These are phyloP conservation scores for Geotrichum phurueaensis DNA, from an alignment of 1,139 yeast genomes.

Conservation along the genomic window DNA sequence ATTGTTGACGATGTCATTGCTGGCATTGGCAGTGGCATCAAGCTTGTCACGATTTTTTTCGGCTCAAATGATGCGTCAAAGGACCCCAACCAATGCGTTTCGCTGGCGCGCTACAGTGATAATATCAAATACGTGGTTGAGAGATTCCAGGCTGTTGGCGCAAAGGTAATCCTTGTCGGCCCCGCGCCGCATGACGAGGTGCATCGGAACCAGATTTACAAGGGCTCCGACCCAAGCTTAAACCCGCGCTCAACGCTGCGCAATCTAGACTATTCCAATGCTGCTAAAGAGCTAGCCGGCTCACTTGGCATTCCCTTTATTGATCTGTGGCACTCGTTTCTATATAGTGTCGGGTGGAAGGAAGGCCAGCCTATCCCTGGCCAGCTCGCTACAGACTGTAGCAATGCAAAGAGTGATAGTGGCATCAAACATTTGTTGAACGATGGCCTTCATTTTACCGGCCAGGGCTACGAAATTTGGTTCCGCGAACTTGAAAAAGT, in stretches of 20 bases:
- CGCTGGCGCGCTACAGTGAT: slow-evolving; percentile 42
- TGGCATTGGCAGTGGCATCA: slow-evolving; percentile 12
- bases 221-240: slow-evolving; percentile 17
- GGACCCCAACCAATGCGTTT: slow-evolving; percentile 49
- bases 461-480: slow-evolving; percentile 49
- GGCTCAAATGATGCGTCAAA: slow-evolving; percentile 71
- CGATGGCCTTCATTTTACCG: slow-evolving; percentile 69
- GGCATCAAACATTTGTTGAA: slow-evolving; percentile 31
- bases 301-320: slow-evolving; percentile 47
- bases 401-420: slow-evolving; percentile 20
- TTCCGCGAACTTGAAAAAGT: slow-evolving; percentile 37
- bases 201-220: slow-evolving; percentile 19
- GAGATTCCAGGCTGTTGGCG: slow-evolving; percentile 38
- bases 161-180: slow-evolving; percentile 51
- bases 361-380: slow-evolving; percentile 25
- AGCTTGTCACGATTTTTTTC: slow-evolving; percentile 48
- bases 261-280: slow-evolving; percentile 47
- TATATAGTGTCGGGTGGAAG: slow-evolving; percentile 26
- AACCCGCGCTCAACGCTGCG: slow-evolving; percentile 40
- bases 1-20: slow-evolving; percentile 25
- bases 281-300: slow-evolving; percentile 44
- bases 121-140: slow-evolving; percentile 45
- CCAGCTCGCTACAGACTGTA: slow-evolving; percentile 12
- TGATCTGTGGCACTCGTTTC: slow-evolving; percentile 47
- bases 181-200: slow-evolving; percentile 56